Evolutionary conservation across 805 yeast genomes (phyloP), one percentile per base, ranked within the genome.

Genomic region (Zygotorulaspora danielsina): DNA sequence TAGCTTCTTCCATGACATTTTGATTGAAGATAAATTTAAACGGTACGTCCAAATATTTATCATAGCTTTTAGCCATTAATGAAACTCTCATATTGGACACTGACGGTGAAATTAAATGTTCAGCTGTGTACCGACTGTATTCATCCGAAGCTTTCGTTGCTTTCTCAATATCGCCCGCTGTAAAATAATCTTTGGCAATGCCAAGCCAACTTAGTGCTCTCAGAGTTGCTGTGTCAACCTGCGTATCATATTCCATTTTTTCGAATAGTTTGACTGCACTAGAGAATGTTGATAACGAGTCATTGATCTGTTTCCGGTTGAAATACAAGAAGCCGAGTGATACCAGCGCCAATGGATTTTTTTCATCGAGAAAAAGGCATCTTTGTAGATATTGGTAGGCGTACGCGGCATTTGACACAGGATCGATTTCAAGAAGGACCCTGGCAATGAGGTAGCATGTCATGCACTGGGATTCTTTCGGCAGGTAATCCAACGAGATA

Each of bases 261-360:
- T 41, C 44, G 25, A 25, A 15, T 8, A 77, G 54, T 32, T 78
- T 64, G 13, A 79, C 69, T 2, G 83, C 84, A 54, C 79, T 83
- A 0, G 83, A 73, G 52, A 76, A 80, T 2, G 85, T 84, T 5
- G 80, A 78, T 36, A 80, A 62, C 0, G 86, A 79, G 51, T 80
- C 86, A 3, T 78, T 73, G 17, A 80, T 55, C 56, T 80, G 86
- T 32, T 74, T 75, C 47, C 78, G 62, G 45, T 71, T 71, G 40
- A 80, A 57, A 50, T 79, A 79, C 34, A 81, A 63, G 9, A 75
- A 69, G 3, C 84, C 88, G 19, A 79, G 77, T 0, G 81, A 77
- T 22, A 80, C 60, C 88, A 86, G 80, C 2, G 81, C 73, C 35
- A 77, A 63, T n/a, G 84, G 77, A 12, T 48, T 44, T 2, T 42